Percentiles rank a stretch among this genome's conserved stretches.
phyloP scores from a whole-genome alignment of 2,329 filamentous ascomycete genomes.

The Tolypocladium cylindrosporum region DNA sequence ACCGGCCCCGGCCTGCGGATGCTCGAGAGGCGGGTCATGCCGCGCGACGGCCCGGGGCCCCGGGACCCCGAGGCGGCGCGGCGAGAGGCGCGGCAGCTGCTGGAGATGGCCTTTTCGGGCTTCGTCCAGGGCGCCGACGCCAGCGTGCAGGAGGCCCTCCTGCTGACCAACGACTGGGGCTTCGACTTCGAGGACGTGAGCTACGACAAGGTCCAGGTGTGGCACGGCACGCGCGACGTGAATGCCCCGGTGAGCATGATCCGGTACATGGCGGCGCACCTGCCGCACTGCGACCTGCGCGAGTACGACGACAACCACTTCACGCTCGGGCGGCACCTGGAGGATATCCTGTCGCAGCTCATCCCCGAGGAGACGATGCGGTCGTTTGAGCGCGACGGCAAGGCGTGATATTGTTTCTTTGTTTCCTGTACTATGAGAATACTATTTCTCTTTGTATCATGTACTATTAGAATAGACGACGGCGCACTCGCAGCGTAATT shows the following conservation, averaged over 20 bases:
- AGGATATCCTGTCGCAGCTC: constrained; percentile 7
- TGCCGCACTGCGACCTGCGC: constrained; percentile 20
- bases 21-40: background rate
- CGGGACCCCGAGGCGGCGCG: constrained; percentile 9
- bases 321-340: constrained; percentile 14
- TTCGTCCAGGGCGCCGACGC: constrained; percentile 17
- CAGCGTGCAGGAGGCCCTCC: constrained; percentile 15
- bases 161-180: constrained; percentile 20
- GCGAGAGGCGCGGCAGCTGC: constrained; percentile 16
- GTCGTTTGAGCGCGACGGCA: background rate
- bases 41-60: background rate
- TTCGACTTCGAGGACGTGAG: constrained; percentile 18
- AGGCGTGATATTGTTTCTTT: background rate
- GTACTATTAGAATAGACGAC: background rate
- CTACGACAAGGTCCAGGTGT: constrained; percentile 16
- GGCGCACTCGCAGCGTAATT: background rate
- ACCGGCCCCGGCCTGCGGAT: background rate
- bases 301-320: constrained; percentile 25
- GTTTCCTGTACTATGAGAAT: too few species aligned
- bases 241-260: constrained; percentile 22
- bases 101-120: constrained; percentile 11
- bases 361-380: background rate
- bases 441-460: background rate
- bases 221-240: constrained; percentile 21
- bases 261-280: constrained; percentile 23